Evolutionary conservation across 148 eudicot genomes (phyloP).

Genomic region (Talinum fruticosum): DNA sequence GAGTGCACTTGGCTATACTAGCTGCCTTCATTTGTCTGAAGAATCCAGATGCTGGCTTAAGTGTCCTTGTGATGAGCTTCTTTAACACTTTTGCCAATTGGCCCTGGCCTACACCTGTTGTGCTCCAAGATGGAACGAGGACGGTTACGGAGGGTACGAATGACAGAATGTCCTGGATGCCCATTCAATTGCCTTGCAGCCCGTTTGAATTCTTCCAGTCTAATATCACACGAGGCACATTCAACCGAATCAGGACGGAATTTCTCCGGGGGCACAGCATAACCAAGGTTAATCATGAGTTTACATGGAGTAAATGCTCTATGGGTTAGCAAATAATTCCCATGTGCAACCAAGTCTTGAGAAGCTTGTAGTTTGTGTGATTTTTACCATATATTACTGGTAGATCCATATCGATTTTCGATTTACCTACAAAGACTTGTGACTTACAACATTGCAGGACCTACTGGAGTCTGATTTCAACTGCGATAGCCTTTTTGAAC

Average conservation of each 20-base stretch:
- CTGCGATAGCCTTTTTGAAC: conserved; percentile 48
- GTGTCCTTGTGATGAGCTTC: conserved; percentile 34
- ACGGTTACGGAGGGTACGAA: conserved; percentile 7
- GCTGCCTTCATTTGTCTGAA: conserved; percentile 47
- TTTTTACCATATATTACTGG: not conserved
- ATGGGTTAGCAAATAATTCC: not conserved
- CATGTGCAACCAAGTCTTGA: not conserved
- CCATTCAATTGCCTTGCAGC: conserved; percentile 48
- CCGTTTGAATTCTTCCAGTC: conserved; percentile 48
- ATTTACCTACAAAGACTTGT: not conserved
- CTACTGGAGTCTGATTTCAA: conserved; percentile 33
- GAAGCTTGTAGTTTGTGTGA: not conserved
- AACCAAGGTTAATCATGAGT: conserved; percentile 30
- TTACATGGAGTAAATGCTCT: not conserved
- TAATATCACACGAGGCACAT: conserved; percentile 50
- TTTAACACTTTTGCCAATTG: conserved; percentile 47
- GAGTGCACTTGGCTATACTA: conserved; percentile 57
- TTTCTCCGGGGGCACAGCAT: conserved; percentile 38
- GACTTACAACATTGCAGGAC: conserved; percentile 31
- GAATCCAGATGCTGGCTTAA: conserved; percentile 46
- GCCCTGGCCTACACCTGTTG: conserved; percentile 60
- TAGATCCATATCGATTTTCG: not conserved
- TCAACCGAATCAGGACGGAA: conserved; percentile 42
- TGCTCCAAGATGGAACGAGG: conserved; percentile 33
- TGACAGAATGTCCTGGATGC: conserved; percentile 35